Evolutionary conservation across 257 asterid genomes (phyloP), one percentile per base, ranked within the genome.

Genomic region (Solanum clarkiae): DNA sequence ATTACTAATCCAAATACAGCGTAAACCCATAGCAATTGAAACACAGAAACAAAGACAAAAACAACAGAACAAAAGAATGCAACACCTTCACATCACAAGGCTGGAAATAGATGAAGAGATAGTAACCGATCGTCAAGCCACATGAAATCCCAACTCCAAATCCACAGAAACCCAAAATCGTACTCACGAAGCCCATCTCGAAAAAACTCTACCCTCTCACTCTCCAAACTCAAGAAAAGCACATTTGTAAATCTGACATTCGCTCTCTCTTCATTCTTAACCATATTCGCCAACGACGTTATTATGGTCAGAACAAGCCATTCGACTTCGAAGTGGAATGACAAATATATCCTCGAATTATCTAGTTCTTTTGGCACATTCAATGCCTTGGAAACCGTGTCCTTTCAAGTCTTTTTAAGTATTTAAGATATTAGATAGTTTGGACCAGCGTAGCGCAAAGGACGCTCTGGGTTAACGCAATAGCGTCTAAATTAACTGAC

Each of bases 41-140:
- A 69, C 13, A 18, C 26, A 40, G 24, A 40, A 69, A 51, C 15
- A 7, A 24, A 22, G 10, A 45, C 57, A 11, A 24, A 3, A 66
- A 45, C 36, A 72, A 72, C 7, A 45, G 20, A 77, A 57, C 63
- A 24, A 29, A 15, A 55, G 66, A 24, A 51, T 82, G 85, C 18
- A 62, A 63, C 56, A 94, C 99, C 99, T 96, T 91, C 69, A 96
- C 98, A 89, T 94, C 97, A 85, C 83, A 29, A 47, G 99, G 97
- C 88, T 93, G 98, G 60, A 93, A 94, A 84, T 93, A 94, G 91
- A 96, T 93, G 96, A 88, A 91, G 15, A 85, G 24, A 63, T 56
- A 91, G 69, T 91, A 91, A 0, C 93, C 93, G 72, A 88, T 53
- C 72, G 84, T 82, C 22, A 91, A 86, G 4, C 93, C 92, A 7